Conservation (phyloP, 1,284 basidiomycete genomes). For the Ceratorhiza oryzae-sativae region DNA sequence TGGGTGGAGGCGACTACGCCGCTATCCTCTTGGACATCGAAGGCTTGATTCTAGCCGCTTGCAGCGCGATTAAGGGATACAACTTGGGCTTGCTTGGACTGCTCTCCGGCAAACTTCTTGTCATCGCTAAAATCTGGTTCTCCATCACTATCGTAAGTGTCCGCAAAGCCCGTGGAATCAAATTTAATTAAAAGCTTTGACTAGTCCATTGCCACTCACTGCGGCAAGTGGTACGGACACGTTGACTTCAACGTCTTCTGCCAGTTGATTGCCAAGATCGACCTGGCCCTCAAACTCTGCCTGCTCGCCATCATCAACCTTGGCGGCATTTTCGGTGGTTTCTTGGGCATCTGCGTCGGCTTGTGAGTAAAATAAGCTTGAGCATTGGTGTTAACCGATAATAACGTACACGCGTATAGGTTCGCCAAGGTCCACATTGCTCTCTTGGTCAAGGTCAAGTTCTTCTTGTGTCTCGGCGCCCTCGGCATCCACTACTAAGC, state of each 20-base stretch:
- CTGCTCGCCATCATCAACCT: slow-evolving; percentile 21
- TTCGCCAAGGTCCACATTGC: slow-evolving; percentile 28
- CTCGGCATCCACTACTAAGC: slow-evolving; percentile 17
- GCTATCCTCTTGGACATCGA: slow-evolving; percentile 31
- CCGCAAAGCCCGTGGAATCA: background rate
- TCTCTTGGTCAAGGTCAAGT: slow-evolving; percentile 20
- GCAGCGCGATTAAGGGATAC: slow-evolving; percentile 25
- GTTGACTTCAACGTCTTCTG: slow-evolving; percentile 6
- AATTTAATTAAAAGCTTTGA: background rate
- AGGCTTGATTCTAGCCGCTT: slow-evolving; percentile 19
- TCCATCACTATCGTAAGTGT: slow-evolving; percentile 23
- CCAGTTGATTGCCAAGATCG: slow-evolving; percentile 26
- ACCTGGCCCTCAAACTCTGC: slow-evolving; percentile 26
- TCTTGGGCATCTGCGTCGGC: slow-evolving; percentile 22
- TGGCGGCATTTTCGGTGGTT: slow-evolving; percentile 18
- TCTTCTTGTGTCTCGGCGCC: slow-evolving; percentile 30
- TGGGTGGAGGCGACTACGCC: slow-evolving; percentile 25
- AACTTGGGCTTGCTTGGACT: slow-evolving; percentile 33
- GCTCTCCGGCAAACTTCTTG: slow-evolving; percentile 21
- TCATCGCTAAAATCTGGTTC: slow-evolving; percentile 28
- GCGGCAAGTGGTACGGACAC: slow-evolving; percentile 31
- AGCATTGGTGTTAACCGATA: background rate
- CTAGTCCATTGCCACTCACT: slow-evolving; percentile 36
- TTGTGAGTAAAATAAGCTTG: slow-evolving; percentile 1
- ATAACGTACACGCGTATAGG: background rate